These are phyloP conservation scores for Ascodesmis nigricans DNA, from an alignment of 495 filamentous ascomycete genomes.

Conservation along the genomic window DNA sequence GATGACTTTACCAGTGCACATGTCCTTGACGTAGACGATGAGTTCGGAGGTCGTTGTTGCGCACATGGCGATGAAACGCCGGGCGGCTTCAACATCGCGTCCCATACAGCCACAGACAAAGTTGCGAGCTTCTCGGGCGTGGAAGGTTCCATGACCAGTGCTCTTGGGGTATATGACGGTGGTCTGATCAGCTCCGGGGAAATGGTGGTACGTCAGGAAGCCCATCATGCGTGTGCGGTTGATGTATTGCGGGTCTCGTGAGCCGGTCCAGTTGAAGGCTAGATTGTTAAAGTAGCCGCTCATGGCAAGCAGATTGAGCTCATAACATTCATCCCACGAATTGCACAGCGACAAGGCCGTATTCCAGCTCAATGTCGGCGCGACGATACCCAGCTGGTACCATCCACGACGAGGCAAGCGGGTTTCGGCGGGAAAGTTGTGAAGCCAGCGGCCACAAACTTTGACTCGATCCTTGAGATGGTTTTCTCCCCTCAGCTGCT, in stretches of 20 bases:
- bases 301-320: conserved; percentile 27
- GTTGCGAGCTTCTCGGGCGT: conserved; percentile 27
- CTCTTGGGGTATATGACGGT: too few species aligned
- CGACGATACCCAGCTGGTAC: conserved; percentile 33
- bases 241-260: not conserved
- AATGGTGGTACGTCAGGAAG: conserved; percentile 26
- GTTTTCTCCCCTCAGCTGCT: conserved; percentile 12
- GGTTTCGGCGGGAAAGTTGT: conserved; percentile 33
- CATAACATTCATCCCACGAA: conserved; percentile 33
- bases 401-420: conserved; percentile 30
- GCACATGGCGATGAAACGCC: conserved; percentile 29
- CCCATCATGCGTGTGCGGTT: conserved; percentile 18
- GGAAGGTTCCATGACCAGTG: conserved; percentile 21
- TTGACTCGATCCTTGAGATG: conserved; percentile 24
- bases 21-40: conserved; percentile 28
- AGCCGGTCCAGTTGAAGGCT: not conserved
- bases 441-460: conserved; percentile 31
- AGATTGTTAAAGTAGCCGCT: conserved; percentile 29
- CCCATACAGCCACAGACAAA: conserved; percentile 31
- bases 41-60: conserved; percentile 17
- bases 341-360: conserved; percentile 31
- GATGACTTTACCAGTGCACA: conserved; percentile 28
- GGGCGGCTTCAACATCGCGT: conserved; percentile 28
- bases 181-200: conserved; percentile 2
- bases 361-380: too few species aligned